Evolutionary conservation across 106 monocot genomes (phyloP), one percentile per base, ranked within the genome.

Genomic region (Allium sativum): DNA sequence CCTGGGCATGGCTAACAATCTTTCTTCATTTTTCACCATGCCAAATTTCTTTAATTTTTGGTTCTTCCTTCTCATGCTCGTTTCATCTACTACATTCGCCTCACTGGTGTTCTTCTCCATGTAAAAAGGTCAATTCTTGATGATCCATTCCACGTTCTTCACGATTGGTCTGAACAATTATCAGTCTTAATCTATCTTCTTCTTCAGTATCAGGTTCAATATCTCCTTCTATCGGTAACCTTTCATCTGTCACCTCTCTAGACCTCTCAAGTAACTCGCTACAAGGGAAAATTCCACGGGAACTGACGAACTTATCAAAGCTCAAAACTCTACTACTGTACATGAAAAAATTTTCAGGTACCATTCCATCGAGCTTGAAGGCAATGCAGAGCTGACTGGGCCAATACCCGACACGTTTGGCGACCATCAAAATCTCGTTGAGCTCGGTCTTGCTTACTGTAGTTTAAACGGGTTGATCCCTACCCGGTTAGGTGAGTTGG

Each of bases 191-290:
- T 64, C 79, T 91, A 45, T 91, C 90, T 9, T 42, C 64, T 18
- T 69, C 73, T 0, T 75, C 74, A 4, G 75, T 90, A 4, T 13
- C 77, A 21, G 90, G 90, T 13, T 10, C 59, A 1, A 66, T 95
- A 53, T 67, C 90, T 12, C 58, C 75, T 8, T 46, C 79, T 13
- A 70, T 96, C 12, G 56, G 71, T 68, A 45, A 65, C 42, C 75
- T 96, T 18, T 40, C 65, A 8, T 55, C 69, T 10, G 77, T 96
- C 15, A 54, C 44, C 18, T 2, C 21, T 21, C 76, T 96, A 56
- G 87, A 96, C 71, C 84, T 91, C 47, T 91, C 90, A 16, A 31
- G 19, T 9, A 96, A 96, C 77, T 41, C 44, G 7, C 71, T 96
- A 45, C 57, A 84, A 21, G 95, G 95, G 7, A 16, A 44, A 7